Evolutionary conservation across 257 asterid genomes (phyloP).

Genomic region (Nicotiana noctiflora): DNA sequence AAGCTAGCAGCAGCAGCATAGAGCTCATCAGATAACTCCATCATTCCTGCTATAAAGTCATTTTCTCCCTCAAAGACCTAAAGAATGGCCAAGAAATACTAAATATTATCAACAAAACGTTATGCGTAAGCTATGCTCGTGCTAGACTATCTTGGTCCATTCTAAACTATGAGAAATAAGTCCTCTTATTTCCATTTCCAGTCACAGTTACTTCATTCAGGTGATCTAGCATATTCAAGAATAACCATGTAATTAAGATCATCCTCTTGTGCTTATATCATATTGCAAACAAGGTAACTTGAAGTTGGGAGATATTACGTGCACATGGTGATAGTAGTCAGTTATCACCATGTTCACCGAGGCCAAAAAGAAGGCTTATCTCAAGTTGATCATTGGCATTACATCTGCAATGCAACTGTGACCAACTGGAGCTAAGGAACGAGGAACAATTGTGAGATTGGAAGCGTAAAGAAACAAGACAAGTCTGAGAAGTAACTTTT

Average conservation of each 20-base stretch:
- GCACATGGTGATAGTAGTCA: not conserved
- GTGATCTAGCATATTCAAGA: not conserved
- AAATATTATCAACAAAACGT: conserved; percentile 1
- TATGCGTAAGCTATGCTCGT: not conserved
- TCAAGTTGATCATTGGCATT: not conserved
- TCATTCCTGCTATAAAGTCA: conserved; percentile 50
- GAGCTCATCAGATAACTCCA: conserved; percentile 95
- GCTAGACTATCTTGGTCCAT: conserved; percentile 10
- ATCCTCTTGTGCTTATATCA: not conserved
- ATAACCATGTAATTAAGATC: not conserved
- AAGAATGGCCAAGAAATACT: conserved; percentile 11
- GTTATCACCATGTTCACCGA: not conserved
- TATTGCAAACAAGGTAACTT: not conserved
- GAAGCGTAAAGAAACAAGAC: not conserved
- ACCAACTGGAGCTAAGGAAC: not conserved
- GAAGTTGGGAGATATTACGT: not conserved
- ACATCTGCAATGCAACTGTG: conserved; percentile 1
- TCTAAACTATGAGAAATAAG: not conserved
- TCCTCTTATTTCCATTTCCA: not conserved
- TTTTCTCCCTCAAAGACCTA: conserved; percentile 94
- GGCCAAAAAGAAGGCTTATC: not conserved
- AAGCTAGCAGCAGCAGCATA: conserved; percentile 94
- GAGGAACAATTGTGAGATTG: not conserved
- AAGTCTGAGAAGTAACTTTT: not conserved
- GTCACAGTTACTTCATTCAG: not conserved